These are phyloP conservation scores for Nymphaea colorata DNA, from an alignment of 164 flowering plant genomes.

Conservation along the genomic window DNA sequence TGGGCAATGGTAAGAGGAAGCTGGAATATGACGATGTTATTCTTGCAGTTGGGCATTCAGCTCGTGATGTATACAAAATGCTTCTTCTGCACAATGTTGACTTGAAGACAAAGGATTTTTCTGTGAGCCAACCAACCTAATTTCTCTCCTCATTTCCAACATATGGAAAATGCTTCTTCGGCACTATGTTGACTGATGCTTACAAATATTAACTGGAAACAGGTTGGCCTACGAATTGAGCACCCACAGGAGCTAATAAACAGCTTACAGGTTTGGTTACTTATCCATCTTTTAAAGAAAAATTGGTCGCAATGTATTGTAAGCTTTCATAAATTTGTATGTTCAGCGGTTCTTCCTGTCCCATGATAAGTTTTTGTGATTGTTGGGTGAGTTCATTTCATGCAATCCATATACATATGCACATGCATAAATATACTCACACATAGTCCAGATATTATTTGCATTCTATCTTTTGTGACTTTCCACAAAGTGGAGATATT, in stretches of 20 bases:
- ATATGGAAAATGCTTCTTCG: too few species aligned
- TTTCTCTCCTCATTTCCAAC: too few species aligned
- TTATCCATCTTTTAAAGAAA: neutral
- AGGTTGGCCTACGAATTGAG: slow-evolving; percentile 95
- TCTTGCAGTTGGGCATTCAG: slow-evolving; percentile 97
- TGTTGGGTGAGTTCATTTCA: too few species aligned
- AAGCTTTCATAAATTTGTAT: too few species aligned
- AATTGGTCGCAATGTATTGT: neutral
- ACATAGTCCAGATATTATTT: too few species aligned
- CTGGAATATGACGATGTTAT: slow-evolving; percentile 70
- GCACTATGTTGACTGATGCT: too few species aligned
- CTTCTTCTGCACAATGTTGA: slow-evolving; percentile 63
- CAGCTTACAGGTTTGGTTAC: slow-evolving; percentile 63
- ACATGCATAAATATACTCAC: too few species aligned
- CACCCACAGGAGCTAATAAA: slow-evolving; percentile 97
- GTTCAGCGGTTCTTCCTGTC: too few species aligned
- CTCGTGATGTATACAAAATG: slow-evolving; percentile 90
- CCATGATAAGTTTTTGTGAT: too few species aligned
- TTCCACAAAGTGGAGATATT: too few species aligned
- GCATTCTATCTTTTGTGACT: too few species aligned
- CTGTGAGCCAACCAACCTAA: slow-evolving; percentile 45
- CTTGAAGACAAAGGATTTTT: slow-evolving; percentile 81
- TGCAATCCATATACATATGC: too few species aligned
- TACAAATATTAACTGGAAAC: slow-evolving; percentile 11
- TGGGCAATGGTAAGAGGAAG: slow-evolving; percentile 20